A percentile compares a stretch with the other conserved stretches of the same genome.
Conservation (phyloP, 2,329 filamentous ascomycete species). For the Fusarium floridanum region DNA sequence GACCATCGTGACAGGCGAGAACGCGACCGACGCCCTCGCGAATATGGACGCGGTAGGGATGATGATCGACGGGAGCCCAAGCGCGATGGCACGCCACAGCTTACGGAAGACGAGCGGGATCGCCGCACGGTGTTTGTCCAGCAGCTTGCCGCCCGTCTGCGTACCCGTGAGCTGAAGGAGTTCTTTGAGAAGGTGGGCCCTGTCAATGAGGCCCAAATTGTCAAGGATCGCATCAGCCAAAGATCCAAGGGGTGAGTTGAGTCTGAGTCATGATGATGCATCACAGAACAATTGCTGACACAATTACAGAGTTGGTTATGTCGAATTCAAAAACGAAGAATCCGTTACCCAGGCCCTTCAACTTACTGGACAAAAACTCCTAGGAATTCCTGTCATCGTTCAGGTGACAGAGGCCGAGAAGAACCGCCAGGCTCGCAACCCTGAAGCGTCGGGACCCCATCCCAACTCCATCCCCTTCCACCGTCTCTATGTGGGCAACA, state of each 20-base stretch:
- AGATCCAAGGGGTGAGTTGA: conserved; percentile 91
- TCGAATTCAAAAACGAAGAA: conserved; percentile 98
- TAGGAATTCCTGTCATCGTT: conserved; percentile 98
- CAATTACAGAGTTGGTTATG: conserved; percentile 90
- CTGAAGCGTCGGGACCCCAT: conserved; percentile 76
- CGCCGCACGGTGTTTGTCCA: conserved; percentile 98
- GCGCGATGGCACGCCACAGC: conserved; percentile 74
- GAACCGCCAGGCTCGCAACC: conserved; percentile 93
- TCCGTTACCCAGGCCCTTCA: conserved; percentile 93
- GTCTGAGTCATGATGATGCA: neutral
- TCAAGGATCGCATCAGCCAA: conserved; percentile 96
- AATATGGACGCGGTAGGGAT: conserved; percentile 67
- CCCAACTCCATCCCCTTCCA: conserved; percentile 94
- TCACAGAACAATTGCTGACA: conserved; percentile 1
- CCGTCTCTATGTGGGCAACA: conserved; percentile 98
- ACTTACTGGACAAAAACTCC: conserved; percentile 97
- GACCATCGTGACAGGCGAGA: conserved; percentile 65
- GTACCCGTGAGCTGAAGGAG: conserved; percentile 90
- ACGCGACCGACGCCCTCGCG: conserved; percentile 66
- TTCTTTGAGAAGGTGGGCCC: conserved; percentile 97
- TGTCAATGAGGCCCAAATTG: conserved; percentile 97
- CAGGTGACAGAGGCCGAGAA: conserved; percentile 99
- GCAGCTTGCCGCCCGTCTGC: conserved; percentile 93
- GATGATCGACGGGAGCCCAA: conserved; percentile 59
- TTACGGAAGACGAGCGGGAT: conserved; percentile 96